Evolutionary conservation across 768 basidiomycete species (phyloP).

Genomic region (Boletus pseudo-olivaceus): DNA sequence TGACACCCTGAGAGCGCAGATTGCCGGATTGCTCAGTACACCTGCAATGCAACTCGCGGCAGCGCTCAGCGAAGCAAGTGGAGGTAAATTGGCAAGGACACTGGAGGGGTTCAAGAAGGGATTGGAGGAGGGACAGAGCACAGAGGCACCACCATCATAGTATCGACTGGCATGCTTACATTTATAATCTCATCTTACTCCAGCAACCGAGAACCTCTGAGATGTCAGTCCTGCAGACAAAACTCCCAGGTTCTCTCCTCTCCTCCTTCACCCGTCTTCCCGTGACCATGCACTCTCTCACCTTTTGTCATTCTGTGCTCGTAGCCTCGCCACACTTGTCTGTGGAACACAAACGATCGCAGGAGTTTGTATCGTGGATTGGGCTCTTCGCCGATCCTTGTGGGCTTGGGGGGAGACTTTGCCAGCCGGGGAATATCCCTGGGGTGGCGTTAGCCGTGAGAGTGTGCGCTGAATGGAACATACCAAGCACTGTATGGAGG

Average conservation of each 20-base stretch:
- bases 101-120: conserved; percentile 71
- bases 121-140: conserved; percentile 47
- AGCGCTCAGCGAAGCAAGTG: conserved; percentile 64
- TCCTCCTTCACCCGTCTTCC: conserved; percentile 67
- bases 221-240: conserved; percentile 39
- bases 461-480: conserved; percentile 17
- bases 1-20: conserved; percentile 73
- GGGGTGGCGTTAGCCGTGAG: conserved; percentile 4
- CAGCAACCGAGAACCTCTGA: not conserved
- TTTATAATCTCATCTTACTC: conserved; percentile 2
- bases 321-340: conserved; percentile 75
- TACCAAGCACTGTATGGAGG: conserved; percentile 87
- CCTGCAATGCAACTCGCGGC: conserved; percentile 73
- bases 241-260: conserved; percentile 92
- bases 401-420: conserved; percentile 62
- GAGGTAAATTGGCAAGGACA: conserved; percentile 66
- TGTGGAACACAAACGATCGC: conserved; percentile 77
- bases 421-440: conserved; percentile 80
- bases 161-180: conserved; percentile 6
- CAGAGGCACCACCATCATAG: conserved; percentile 22
- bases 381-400: conserved; percentile 40
- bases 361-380: conserved; percentile 69
- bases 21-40: conserved; percentile 78
- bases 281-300: conserved; percentile 61
- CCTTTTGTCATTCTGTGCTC: conserved; percentile 95